phyloP scores from a whole-genome alignment of 345 rosid species.

The Isatis tinctoria region DNA sequence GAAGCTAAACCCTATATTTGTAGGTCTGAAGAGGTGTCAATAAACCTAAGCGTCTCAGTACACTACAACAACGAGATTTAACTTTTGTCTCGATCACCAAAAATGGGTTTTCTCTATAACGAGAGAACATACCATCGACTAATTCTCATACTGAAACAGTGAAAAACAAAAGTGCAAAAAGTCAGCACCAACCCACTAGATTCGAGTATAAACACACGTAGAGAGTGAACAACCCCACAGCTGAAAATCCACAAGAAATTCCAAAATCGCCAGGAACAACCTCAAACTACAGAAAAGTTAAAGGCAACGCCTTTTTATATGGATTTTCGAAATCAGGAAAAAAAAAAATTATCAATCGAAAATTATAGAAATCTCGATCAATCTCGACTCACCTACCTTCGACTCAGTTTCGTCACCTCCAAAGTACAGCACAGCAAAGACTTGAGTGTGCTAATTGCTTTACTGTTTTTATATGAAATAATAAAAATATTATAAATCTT shows the following conservation, averaged over 20 bases:
- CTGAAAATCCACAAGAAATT: too few relatives aligned
- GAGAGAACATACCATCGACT: neutral
- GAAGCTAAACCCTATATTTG: neutral
- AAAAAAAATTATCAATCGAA: neutral
- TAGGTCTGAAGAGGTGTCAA: neutral
- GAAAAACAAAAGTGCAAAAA: neutral
- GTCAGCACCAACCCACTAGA: neutral
- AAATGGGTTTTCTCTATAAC: neutral
- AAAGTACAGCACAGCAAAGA: neutral
- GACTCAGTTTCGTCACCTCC: neutral
- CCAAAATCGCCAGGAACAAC: neutral
- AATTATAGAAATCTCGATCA: neutral
- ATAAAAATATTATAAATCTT: neutral
- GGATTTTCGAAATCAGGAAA: neutral
- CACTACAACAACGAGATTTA: neutral
- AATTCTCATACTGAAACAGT: neutral
- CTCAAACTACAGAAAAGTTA: neutral
- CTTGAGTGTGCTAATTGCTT: neutral
- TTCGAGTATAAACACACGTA: neutral
- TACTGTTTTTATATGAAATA: neutral
- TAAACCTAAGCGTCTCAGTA: neutral
- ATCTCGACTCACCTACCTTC: conserved; percentile 13
- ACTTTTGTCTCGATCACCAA: neutral
- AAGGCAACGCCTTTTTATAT: neutral
- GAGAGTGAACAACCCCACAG: conserved; percentile 12